These are phyloP conservation scores for Copromyces sp. DNA, from an alignment of 495 filamentous ascomycete genomes.

Conservation along the genomic window DNA sequence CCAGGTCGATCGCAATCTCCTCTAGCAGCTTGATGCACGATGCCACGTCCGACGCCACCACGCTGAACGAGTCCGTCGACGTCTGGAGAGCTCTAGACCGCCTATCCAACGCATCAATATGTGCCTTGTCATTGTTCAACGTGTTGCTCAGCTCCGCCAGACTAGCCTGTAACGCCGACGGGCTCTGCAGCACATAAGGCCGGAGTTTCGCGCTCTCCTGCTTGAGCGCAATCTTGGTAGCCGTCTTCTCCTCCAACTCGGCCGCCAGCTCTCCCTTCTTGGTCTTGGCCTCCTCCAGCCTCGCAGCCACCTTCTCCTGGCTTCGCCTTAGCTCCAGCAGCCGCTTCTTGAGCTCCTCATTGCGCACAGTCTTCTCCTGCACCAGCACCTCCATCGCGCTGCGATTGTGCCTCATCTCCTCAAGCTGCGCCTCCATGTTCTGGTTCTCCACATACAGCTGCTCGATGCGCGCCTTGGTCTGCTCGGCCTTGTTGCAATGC, in stretches of 20 bases:
- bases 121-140: slow-evolving; percentile 62
- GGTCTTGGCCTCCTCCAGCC: slow-evolving; percentile 61
- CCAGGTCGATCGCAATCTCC: slow-evolving; percentile 70
- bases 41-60: slow-evolving; percentile 72
- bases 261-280: slow-evolving; percentile 63
- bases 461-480: slow-evolving; percentile 76
- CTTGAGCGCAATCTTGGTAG: slow-evolving; percentile 43
- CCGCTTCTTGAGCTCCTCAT: slow-evolving; percentile 72
- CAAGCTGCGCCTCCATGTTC: slow-evolving; percentile 67
- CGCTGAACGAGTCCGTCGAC: slow-evolving; percentile 74
- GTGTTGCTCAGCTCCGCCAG: slow-evolving; percentile 71
- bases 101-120: slow-evolving; percentile 79
- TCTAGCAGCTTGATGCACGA: slow-evolving; percentile 81
- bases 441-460: slow-evolving; percentile 77
- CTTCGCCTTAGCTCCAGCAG: slow-evolving; percentile 65
- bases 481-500: slow-evolving; percentile 83
- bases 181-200: slow-evolving; percentile 84
- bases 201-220: slow-evolving; percentile 81
- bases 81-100: slow-evolving; percentile 84
- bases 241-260: slow-evolving; percentile 70
- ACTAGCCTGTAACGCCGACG: slow-evolving; percentile 68
- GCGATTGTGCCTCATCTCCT: slow-evolving; percentile 67
- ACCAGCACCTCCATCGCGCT: slow-evolving; percentile 69
- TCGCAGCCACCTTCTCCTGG: slow-evolving; percentile 69
- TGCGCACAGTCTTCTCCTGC: slow-evolving; percentile 68